Conservation (phyloP, 148 eudicot genomes). For the Rhododendron griersonianum region DNA sequence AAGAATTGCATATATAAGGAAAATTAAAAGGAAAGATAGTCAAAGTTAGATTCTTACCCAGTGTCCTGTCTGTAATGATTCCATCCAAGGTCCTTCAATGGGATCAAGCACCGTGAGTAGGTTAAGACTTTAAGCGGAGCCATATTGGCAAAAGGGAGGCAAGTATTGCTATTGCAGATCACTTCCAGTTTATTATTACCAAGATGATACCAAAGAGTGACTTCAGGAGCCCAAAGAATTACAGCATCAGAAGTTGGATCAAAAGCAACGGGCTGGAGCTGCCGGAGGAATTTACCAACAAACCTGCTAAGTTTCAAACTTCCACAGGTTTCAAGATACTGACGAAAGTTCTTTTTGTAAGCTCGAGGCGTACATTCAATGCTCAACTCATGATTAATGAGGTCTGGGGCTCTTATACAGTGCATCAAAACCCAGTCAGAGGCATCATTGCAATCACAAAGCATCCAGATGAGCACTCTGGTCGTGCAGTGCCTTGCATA, state of each 20-base stretch:
- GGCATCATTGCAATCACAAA: not conserved
- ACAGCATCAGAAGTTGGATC: not conserved
- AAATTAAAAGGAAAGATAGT: too few relatives aligned
- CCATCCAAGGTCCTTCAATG: not conserved
- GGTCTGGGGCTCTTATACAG: not conserved
- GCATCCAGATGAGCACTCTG: not conserved
- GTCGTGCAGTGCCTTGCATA: not conserved
- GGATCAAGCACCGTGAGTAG: not conserved
- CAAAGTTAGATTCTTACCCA: too few relatives aligned
- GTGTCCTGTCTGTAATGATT: too few relatives aligned
- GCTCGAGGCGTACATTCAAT: too few relatives aligned
- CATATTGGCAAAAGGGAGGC: not conserved
- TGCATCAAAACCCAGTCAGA: not conserved
- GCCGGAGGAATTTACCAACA: not conserved
- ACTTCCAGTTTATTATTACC: not conserved
- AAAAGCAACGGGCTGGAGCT: not conserved
- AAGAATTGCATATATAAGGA: too few relatives aligned
- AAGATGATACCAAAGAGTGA: not conserved
- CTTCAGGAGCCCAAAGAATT: not conserved
- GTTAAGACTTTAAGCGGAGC: too few relatives aligned
- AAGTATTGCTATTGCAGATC: not conserved
- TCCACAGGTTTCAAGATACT: too few relatives aligned
- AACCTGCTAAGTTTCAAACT: too few relatives aligned
- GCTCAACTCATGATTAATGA: not conserved
- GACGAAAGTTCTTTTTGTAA: not conserved